Evolutionary conservation across 1,284 basidiomycete genomes (phyloP), one percentile per base, ranked within the genome.

Genomic region (Rhodotorula sp.): DNA sequence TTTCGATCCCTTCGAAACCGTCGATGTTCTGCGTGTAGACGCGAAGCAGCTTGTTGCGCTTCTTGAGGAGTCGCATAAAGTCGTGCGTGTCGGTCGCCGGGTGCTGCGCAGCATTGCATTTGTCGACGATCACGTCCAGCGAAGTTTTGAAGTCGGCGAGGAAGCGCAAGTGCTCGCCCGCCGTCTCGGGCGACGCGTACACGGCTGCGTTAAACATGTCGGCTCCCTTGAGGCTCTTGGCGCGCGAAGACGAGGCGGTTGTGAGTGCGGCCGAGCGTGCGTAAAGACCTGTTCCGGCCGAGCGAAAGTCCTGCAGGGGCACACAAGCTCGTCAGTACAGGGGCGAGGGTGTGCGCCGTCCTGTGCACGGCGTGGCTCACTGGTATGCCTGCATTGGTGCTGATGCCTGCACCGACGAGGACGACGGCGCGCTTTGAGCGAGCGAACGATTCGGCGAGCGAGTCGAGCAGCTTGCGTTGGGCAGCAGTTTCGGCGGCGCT

Each of bases 91-190:
- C 33, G 17, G 70, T 74, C 8, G 66, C 66, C 64, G 90, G 90
- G 81, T 93, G 92, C 17, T 84, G 80, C 4, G 56, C 14, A 20
- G 64, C n/a, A 1, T 18, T 24, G 30, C 22, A 48, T 24, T 24
- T n/a, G 30, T 24, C 30, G 66, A 51, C 14, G 66, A 49, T 20
- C 53, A 54, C 24, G 78, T 93, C 88, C 75, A 95, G 89, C 62
- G 91, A 88, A 59, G 85, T 83, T 78, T 94, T 93, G 68, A 97
- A 87, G 78, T 91, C 87, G 7, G 93, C 90, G 69, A 97, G 93
- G 82, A 97, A 96, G 0, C 92, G 91, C 82, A 95, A 94, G 81
- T 97, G 97, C 37, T 95, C 85, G 8, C 92, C 86, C 1, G 91
- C 91, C 4, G 93, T 92, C n/a, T 85, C 87, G 29, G 89, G 83